Conservation (phyloP, 495 filamentous ascomycete species). For the Trichoderma orchidacearum region DNA sequence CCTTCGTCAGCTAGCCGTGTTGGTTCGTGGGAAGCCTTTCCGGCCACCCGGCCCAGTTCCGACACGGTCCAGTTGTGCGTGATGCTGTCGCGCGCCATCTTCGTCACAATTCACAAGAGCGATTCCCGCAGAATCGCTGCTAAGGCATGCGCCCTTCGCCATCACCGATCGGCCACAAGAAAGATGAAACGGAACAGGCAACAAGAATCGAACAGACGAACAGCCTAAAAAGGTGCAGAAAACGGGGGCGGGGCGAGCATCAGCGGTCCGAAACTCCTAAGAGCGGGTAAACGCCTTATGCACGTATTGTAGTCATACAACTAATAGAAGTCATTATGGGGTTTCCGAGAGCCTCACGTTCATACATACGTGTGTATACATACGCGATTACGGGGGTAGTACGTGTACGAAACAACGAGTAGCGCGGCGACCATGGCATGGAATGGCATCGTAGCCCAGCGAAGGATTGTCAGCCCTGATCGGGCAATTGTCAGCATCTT, state of each 20-base stretch:
- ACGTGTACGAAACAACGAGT: background rate
- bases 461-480: background rate
- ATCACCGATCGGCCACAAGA: background rate
- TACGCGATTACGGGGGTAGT: background rate
- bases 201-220: background rate
- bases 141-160: background rate
- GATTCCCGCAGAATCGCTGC: background rate
- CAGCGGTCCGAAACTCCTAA: background rate
- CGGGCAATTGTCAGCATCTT: conserved; percentile 1
- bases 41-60: too few species aligned
- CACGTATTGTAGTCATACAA: too few species aligned
- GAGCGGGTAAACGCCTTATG: too few species aligned
- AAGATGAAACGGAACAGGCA: background rate
- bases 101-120: background rate
- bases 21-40: too few species aligned
- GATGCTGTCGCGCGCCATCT: background rate
- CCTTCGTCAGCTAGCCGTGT: too few species aligned
- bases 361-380: too few species aligned
- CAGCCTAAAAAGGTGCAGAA: background rate
- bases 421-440: too few species aligned
- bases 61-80: too few species aligned
- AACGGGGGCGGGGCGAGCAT: background rate
- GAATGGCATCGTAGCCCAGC: too few species aligned
- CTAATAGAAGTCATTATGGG: too few species aligned
- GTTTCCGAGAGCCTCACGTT: too few species aligned